A percentile compares a stretch with the other conserved stretches of the same genome.
Conservation (phyloP, 352 stramenopile genomes). For the Phytopythium kandeliae region DNA sequence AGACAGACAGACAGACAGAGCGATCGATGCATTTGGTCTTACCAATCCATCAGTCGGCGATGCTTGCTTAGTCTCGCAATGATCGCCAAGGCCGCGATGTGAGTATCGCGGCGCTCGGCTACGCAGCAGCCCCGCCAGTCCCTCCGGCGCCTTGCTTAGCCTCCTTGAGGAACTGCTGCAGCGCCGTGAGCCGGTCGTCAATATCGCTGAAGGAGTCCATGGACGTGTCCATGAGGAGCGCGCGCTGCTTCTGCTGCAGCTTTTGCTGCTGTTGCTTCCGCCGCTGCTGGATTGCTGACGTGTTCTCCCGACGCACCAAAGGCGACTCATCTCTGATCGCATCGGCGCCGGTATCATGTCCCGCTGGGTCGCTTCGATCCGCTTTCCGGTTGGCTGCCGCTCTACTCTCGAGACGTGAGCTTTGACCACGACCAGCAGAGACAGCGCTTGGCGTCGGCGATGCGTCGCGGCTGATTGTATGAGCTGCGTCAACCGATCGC, state of each 20-base stretch:
- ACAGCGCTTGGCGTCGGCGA: not conserved
- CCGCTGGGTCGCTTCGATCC: not conserved
- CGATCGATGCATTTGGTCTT: conserved; percentile 1
- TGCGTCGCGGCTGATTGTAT: not conserved
- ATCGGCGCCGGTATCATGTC: not conserved
- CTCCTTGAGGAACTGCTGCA: conserved; percentile 80
- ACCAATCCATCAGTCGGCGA: not conserved
- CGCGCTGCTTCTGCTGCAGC: conserved; percentile 16
- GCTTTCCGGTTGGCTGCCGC: not conserved
- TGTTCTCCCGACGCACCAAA: not conserved
- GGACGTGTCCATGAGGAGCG: conserved; percentile 50
- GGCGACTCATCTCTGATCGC: not conserved
- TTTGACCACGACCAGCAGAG: not conserved
- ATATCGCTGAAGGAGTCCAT: conserved; percentile 82
- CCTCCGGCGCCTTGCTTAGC: conserved; percentile 48
- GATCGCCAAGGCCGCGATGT: not conserved
- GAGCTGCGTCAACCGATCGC: not conserved
- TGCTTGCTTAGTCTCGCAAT: no score
- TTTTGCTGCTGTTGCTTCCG: conserved; percentile 6
- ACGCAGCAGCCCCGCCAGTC: not conserved
- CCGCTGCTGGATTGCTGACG: conserved; percentile 7
- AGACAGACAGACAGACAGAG: no score
- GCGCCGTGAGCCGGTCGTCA: conserved; percentile 71
- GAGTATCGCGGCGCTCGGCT: not conserved
- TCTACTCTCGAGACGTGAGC: not conserved